These are phyloP conservation scores for Kuraishia hungarica DNA, from an alignment of 805 yeast genomes.

Conservation along the genomic window DNA sequence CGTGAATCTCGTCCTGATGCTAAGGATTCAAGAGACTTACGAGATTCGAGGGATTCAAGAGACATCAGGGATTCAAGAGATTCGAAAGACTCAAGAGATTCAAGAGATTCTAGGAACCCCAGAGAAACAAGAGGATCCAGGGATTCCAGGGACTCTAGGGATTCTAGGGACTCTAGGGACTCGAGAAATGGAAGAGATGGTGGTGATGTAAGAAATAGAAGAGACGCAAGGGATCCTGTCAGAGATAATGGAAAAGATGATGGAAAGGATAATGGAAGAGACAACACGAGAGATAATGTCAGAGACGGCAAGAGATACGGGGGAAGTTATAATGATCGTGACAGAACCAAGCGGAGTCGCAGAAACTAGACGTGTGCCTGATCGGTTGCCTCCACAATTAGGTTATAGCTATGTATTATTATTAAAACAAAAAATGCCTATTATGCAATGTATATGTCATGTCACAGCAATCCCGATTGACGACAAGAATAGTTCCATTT, in stretches of 20 bases:
- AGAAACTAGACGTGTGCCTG: not conserved
- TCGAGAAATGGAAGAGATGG: not conserved
- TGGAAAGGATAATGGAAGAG: not conserved
- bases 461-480: too few species aligned
- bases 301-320: not conserved
- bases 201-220: not conserved
- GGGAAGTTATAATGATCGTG: not conserved
- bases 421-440: not conserved
- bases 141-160: not conserved
- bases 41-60: not conserved
- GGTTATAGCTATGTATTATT: not conserved
- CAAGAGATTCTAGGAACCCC: not conserved
- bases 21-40: not conserved
- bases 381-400: not conserved
- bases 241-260: not conserved
- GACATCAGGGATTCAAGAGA: not conserved
- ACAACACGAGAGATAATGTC: not conserved
- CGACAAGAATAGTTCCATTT: not conserved
- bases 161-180: not conserved
- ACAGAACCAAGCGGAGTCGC: constrained; percentile 1
- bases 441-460: not conserved
- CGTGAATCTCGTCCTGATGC: not conserved
- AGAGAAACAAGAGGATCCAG: not conserved
- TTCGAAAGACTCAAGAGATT: not conserved
- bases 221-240: not conserved